A percentile compares a stretch with the other conserved stretches of the same genome.
These are phyloP conservation scores for Vaccinium darrowii DNA, from an alignment of 148 eudicot species.

Conservation along the genomic window DNA sequence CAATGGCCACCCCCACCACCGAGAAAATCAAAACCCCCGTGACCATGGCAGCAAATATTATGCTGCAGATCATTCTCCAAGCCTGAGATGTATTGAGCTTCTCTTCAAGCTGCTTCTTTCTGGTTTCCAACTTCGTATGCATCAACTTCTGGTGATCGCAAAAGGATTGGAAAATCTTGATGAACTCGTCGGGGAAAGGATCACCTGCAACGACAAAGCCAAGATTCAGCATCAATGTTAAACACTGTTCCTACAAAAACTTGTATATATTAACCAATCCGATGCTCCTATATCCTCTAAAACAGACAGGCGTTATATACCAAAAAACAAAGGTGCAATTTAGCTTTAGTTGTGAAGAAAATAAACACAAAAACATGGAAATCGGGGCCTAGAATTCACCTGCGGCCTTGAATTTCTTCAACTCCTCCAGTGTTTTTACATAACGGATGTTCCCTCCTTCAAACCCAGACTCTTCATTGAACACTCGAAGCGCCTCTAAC, in stretches of 20 bases:
- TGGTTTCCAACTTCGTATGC: conserved; percentile 72
- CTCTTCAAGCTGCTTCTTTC: background rate
- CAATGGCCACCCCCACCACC: too few relatives aligned
- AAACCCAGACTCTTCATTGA: conserved; percentile 65
- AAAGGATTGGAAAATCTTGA: conserved; percentile 31
- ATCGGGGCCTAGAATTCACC: conserved; percentile 35
- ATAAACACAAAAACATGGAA: background rate
- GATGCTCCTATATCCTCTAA: background rate
- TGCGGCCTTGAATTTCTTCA: conserved; percentile 67
- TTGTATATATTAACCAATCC: background rate
- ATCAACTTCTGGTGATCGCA: conserved; percentile 63
- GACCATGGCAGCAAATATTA: too few relatives aligned
- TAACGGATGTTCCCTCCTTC: conserved; percentile 41
- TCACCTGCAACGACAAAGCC: background rate
- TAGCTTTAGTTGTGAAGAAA: background rate
- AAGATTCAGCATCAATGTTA: background rate
- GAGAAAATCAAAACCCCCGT: too few relatives aligned
- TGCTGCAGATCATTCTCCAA: too few relatives aligned
- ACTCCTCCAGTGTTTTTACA: conserved; percentile 58
- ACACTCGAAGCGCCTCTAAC: conserved; percentile 74
- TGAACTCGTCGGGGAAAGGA: background rate
- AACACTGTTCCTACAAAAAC: background rate
- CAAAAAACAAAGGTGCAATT: background rate
- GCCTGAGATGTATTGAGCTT: too few relatives aligned
- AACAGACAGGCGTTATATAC: background rate